Percentiles rank a stretch among this genome's conserved stretches.
Conservation (phyloP, 2,329 filamentous ascomycete genomes). For the Ophiostoma australiae region DNA sequence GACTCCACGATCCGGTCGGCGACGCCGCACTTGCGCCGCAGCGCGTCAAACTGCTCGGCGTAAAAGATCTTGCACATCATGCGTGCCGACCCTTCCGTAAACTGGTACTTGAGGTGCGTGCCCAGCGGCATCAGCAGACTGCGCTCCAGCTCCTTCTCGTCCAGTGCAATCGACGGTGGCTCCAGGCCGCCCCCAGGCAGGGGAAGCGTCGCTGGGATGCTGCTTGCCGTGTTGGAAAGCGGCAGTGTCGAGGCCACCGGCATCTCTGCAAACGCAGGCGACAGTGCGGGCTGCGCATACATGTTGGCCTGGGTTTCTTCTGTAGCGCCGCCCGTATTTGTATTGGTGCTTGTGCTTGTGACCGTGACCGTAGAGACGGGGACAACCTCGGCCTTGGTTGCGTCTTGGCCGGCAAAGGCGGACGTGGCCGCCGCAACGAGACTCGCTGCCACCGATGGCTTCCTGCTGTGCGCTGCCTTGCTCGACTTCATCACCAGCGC, state of each 20-base stretch:
- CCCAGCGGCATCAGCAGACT: constrained; percentile 79
- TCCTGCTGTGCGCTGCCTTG: neutral
- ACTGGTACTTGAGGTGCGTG: constrained; percentile 93
- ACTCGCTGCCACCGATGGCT: constrained; percentile 6
- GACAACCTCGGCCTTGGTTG: neutral
- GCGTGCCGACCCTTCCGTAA: constrained; percentile 85
- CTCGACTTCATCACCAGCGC: constrained; percentile 19
- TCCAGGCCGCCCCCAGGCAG: neutral
- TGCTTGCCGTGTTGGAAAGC: neutral
- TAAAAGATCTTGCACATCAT: constrained; percentile 99
- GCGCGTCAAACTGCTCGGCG: constrained; percentile 93
- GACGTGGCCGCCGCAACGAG: neutral
- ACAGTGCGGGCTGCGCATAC: neutral
- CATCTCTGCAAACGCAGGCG: constrained; percentile 7
- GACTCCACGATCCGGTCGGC: constrained; percentile 93
- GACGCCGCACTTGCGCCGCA: constrained; percentile 87
- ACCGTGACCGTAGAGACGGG: neutral
- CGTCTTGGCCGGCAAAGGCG: neutral
- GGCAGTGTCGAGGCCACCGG: neutral
- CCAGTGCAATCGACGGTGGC: neutral
- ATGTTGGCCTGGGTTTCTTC: neutral
- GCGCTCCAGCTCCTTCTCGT: constrained; percentile 72
- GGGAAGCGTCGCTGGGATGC: neutral
- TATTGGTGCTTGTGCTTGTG: neutral
- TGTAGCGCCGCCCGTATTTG: neutral